Conservation (phyloP, 305 asterid genomes). For the Striga hermonthica region DNA sequence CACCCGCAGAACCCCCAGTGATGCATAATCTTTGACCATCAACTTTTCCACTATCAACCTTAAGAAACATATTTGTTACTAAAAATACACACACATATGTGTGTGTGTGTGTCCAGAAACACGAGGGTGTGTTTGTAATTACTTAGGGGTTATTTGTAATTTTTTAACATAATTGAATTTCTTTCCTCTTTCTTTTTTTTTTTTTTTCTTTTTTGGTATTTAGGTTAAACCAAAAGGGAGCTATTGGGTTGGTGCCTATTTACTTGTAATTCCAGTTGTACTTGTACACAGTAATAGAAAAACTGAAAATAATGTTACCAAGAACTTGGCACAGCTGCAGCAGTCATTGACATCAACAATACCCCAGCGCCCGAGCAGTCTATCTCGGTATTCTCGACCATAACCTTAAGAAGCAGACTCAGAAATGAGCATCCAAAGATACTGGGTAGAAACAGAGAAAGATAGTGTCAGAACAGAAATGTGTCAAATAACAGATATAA, state of each 20-base stretch:
- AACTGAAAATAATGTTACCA: constrained; percentile 46
- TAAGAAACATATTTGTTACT: constrained; percentile 31
- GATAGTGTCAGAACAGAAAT: neutral
- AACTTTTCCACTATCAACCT: constrained; percentile 86
- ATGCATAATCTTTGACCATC: constrained; percentile 85
- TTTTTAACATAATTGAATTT: neutral
- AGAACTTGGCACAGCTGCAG: constrained; percentile 87
- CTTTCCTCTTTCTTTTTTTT: neutral
- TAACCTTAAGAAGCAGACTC: constrained; percentile 59
- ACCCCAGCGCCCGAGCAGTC: constrained; percentile 84
- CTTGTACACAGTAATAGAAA: constrained; percentile 23
- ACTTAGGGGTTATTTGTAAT: neutral
- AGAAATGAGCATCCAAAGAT: constrained; percentile 24
- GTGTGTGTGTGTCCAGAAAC: neutral
- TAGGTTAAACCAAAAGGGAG: neutral
- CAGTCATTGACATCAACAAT: constrained; percentile 92
- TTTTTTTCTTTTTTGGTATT: too few relatives aligned
- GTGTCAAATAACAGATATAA: constrained; percentile 14
- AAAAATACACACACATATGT: neutral
- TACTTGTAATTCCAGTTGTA: neutral
- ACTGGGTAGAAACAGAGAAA: constrained; percentile 13
- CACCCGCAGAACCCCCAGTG: constrained; percentile 98
- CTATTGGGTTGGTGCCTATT: too few relatives aligned
- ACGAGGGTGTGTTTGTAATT: neutral
- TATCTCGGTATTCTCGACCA: constrained; percentile 88